phyloP scores from a whole-genome alignment of 805 yeast species.

The Ogataea minuta region DNA sequence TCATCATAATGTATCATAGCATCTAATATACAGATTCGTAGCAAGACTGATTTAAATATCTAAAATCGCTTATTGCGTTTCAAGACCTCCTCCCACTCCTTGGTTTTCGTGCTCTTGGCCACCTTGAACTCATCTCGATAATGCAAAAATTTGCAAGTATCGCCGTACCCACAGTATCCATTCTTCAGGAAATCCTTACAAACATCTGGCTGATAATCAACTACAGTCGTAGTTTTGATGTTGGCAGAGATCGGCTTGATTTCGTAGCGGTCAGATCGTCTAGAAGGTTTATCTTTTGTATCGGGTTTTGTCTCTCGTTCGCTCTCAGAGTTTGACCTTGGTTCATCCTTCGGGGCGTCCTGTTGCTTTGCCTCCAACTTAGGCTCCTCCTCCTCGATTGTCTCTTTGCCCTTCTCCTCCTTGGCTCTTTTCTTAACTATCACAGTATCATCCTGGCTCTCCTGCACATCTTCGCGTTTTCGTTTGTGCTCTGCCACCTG shows the following conservation, averaged over 20 bases:
- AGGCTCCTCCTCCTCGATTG: neutral
- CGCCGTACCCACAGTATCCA: slow-evolving; percentile 97
- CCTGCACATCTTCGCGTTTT: neutral
- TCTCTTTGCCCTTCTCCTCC: slow-evolving; percentile 2
- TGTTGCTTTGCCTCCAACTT: neutral
- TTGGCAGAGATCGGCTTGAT: slow-evolving; percentile 37
- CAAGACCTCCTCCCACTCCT: slow-evolving; percentile 63
- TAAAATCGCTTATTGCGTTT: slow-evolving; percentile 26
- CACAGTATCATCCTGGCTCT: neutral
- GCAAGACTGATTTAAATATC: neutral
- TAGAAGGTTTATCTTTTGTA: slow-evolving; percentile 31
- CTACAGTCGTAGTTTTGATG: slow-evolving; percentile 62
- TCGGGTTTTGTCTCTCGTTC: slow-evolving; percentile 21
- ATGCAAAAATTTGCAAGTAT: slow-evolving; percentile 92
- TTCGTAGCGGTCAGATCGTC: slow-evolving; percentile 2
- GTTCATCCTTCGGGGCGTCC: neutral
- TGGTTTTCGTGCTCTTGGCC: slow-evolving; percentile 34
- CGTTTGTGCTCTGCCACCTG: slow-evolving; percentile 10
- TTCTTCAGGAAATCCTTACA: slow-evolving; percentile 90
- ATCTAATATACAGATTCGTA: slow-evolving; percentile 1
- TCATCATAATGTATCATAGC: slow-evolving; percentile 7
- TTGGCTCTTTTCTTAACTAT: neutral
- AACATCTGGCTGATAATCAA: slow-evolving; percentile 90
- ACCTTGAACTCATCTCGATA: slow-evolving; percentile 80
- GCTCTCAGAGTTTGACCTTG: neutral